A percentile compares a stretch with the other conserved stretches of the same genome.
These are phyloP conservation scores for Madurella fahalii DNA, from an alignment of 2,329 filamentous ascomycete species.

Conservation along the genomic window DNA sequence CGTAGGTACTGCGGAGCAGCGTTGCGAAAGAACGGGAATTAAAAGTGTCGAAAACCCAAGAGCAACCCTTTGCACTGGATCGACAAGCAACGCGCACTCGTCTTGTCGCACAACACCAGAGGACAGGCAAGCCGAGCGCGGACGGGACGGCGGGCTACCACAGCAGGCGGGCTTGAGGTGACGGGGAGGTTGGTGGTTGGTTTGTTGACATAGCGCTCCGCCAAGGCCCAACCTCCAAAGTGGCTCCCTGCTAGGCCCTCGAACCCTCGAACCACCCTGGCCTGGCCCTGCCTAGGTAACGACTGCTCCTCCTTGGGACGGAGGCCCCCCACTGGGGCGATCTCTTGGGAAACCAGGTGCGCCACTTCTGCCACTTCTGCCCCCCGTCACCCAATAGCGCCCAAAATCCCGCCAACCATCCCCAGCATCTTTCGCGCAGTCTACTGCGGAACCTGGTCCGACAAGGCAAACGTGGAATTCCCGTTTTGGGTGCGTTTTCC, in stretches of 20 bases:
- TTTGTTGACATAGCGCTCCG: conserved; percentile 26
- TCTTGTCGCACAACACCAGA: neutral
- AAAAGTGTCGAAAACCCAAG: neutral
- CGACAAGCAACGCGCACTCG: neutral
- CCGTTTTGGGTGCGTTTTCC: neutral
- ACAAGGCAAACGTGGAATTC: neutral
- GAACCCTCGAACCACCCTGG: too few species aligned
- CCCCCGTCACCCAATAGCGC: conserved; percentile 15
- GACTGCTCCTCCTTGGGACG: conserved; percentile 2
- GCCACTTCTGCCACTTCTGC: conserved; percentile 12
- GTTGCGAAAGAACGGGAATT: neutral
- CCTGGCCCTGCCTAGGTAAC: conserved; percentile 13
- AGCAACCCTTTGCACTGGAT: neutral
- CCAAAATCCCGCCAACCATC: conserved; percentile 8
- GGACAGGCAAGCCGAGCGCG: neutral
- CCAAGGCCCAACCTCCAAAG: conserved; percentile 13
- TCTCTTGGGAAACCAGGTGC: conserved; percentile 13
- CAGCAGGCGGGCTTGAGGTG: neutral
- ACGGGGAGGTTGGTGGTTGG: conserved; percentile 1
- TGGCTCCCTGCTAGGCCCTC: neutral
- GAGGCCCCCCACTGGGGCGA: conserved; percentile 11
- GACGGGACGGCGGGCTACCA: neutral
- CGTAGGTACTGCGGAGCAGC: neutral
- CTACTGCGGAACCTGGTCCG: neutral
- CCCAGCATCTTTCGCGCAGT: neutral